phyloP scores from a whole-genome alignment of 768 basidiomycete species.

The Boletales sp. region DNA sequence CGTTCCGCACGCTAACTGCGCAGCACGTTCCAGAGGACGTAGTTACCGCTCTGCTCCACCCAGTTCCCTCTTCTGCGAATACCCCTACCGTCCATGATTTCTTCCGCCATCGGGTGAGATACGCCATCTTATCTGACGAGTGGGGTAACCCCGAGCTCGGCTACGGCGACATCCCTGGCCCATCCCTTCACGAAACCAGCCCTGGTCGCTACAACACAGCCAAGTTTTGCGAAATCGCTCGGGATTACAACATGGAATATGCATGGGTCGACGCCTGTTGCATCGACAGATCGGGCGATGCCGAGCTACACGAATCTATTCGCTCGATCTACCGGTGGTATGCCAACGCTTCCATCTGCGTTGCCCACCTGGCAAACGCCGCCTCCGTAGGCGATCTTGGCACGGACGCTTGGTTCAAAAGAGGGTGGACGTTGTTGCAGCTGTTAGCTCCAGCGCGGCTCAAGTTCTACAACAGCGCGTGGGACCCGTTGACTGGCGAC shows the following conservation, averaged over 20 bases:
- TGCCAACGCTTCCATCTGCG: background rate
- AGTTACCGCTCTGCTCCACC: background rate
- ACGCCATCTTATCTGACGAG: background rate
- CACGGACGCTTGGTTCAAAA: background rate
- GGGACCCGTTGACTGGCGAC: background rate
- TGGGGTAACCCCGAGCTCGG: background rate
- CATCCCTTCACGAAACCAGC: background rate
- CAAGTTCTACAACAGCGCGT: background rate
- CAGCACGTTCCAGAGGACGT: background rate
- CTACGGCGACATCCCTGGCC: background rate
- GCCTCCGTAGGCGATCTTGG: background rate
- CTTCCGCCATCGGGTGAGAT: background rate
- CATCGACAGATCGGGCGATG: background rate
- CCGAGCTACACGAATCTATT: background rate
- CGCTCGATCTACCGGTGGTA: background rate
- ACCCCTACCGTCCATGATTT: background rate
- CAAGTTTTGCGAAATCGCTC: background rate
- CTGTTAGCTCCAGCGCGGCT: slow-evolving; percentile 5
- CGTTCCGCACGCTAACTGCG: background rate
- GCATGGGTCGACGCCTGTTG: background rate
- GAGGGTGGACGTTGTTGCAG: slow-evolving; percentile 11
- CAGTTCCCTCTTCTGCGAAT: background rate
- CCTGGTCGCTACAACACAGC: background rate
- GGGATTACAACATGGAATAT: background rate
- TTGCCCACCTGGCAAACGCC: background rate